These are phyloP conservation scores for Cordyceps cicadae DNA, from an alignment of 2,329 filamentous ascomycete species.

Conservation along the genomic window DNA sequence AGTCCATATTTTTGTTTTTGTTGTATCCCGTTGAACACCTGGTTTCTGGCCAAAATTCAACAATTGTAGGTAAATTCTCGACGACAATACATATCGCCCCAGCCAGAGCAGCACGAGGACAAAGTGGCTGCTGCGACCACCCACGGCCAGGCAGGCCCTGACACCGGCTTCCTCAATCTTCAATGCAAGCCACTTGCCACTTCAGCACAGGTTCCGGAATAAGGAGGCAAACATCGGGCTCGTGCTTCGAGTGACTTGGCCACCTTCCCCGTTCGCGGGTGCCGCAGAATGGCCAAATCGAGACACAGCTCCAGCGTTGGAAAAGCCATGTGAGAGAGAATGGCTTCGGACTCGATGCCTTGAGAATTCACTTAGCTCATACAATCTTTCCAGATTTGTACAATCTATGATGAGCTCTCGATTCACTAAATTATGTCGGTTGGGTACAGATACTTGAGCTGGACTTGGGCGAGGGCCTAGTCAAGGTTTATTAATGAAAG, in stretches of 20 bases:
- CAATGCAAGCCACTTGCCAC: conserved; percentile 1
- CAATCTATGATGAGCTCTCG: background rate
- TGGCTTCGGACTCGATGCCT: too few species aligned
- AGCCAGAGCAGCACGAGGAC: background rate
- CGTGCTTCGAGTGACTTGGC: background rate
- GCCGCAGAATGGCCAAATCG: background rate
- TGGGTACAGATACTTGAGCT: background rate
- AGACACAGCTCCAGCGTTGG: conserved; percentile 4
- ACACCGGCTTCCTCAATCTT: background rate
- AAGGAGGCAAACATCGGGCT: background rate
- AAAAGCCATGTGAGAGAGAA: background rate
- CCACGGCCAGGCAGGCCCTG: background rate
- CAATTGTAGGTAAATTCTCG: background rate
- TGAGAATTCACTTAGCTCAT: too few species aligned
- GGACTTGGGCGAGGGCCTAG: too few species aligned
- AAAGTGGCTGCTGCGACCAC: background rate
- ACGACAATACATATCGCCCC: background rate
- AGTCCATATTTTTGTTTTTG: background rate
- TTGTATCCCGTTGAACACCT: background rate
- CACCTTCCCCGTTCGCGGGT: background rate
- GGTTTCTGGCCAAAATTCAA: background rate
- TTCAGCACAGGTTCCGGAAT: background rate
- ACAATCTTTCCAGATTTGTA: too few species aligned
- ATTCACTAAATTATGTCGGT: background rate
- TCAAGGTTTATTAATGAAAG: too few species aligned